Conservation (phyloP, 768 basidiomycete species). For the Xerocomus potaroensis region DNA sequence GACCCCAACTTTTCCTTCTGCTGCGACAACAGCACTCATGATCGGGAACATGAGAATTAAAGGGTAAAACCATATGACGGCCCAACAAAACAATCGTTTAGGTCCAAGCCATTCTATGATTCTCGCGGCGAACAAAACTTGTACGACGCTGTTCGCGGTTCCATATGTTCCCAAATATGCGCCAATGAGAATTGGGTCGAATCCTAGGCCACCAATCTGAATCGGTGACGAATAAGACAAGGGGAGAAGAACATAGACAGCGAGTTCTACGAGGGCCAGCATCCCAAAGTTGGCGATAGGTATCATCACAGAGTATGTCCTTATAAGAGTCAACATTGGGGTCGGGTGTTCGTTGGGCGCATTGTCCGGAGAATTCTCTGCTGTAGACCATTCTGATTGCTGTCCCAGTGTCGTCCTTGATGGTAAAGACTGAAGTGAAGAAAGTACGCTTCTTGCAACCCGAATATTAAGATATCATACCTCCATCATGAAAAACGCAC, state of each 20-base stretch:
- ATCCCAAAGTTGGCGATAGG: constrained; percentile 40
- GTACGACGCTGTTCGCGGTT: constrained; percentile 36
- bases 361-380: background rate
- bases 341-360: constrained; percentile 3
- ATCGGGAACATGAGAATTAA: constrained; percentile 40
- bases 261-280: constrained; percentile 41
- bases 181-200: constrained; percentile 41
- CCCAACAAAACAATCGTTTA: constrained; percentile 34
- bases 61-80: constrained; percentile 34
- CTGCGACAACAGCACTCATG: constrained; percentile 37
- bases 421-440: constrained; percentile 19
- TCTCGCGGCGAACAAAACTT: constrained; percentile 37
- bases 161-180: constrained; percentile 34
- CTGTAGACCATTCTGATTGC: background rate
- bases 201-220: constrained; percentile 39
- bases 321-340: constrained; percentile 33
- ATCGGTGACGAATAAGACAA: constrained; percentile 44
- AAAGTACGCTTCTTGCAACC: background rate
- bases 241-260: constrained; percentile 38
- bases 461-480: constrained; percentile 11
- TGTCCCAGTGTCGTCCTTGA: constrained; percentile 3
- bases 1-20: constrained; percentile 27
- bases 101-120: constrained; percentile 38
- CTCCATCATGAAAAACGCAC: constrained; percentile 28
- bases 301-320: constrained; percentile 33